Base-by-base conservation (phyloP, 1,284 basidiomycete genomes). In the Malassezia caprae region DNA sequence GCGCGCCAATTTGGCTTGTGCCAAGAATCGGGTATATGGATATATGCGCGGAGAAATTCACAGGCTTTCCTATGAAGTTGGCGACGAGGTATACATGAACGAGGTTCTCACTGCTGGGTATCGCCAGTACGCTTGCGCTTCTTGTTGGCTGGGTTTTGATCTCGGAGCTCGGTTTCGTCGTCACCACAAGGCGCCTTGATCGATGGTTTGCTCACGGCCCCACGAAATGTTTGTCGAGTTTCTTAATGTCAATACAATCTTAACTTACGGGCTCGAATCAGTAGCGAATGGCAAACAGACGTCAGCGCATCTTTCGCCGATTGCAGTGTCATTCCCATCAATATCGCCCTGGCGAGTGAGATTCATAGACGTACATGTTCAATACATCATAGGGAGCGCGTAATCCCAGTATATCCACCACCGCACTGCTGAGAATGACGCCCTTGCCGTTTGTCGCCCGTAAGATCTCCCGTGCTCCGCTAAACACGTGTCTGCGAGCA, bases 391-490 rank as follows among this genome's bases (percentile, higher is more conserved):
- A 60, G 0, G 72, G 72, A 0, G 57, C 69, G 13, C 72, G 58
- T 3, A 74, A 43, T 5, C 60, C 60, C 10, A 74, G 39, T 0
- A 64, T 58, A 6, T 65, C 59, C 0, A 54, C 30, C 1, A 64
- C 72, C 0, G 54, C 64, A 32, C 64, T 66, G n/a, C 61, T 61
- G 39, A 74, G 48, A 42, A 74, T 64, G 40, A 74, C 58, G 13
- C 69, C 69, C 32, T 64, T 67, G n/a, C 70, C 72, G 37, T 68
- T 68, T 8, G 72, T 74, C 17, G 64, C 58, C 11, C 71, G 61
- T 7, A 74, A 49, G 0, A 74, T 44, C 24, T 72, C 69, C n/a
- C 70, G 56, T 0, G 66, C 62, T 8, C 62, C 59, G 42, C 60
- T 54, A 34, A 74, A 68, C 19, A 74, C 55, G 30, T 74, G 73